Evolutionary conservation across 2,329 filamentous ascomycete genomes (phyloP), one percentile per base, ranked within the genome.

Genomic region (Penicillium palitans): DNA sequence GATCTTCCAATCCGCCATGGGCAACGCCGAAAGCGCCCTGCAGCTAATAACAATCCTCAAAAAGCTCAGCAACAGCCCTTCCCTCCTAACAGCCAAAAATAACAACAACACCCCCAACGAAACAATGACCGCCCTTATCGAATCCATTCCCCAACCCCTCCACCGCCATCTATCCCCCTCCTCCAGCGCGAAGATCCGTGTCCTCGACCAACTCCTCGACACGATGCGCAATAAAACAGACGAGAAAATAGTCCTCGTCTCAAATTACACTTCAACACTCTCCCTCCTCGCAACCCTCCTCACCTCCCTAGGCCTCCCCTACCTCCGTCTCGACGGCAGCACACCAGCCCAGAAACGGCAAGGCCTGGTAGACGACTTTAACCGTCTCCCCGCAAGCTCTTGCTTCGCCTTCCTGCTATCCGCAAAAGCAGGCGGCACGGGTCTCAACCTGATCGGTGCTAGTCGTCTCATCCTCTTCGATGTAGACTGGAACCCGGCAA

Each of bases 401-500:
- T 82, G 78, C 49, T 90, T 90, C 66, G 87, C 87, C 1, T 90
- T 91, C 66, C 78, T 91, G 4, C 81, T 91, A 0, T 90, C 88
- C 17, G 87, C 88, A 2, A 90, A 90, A 72, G 85, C 87, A 41
- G 88, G 88, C 6, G 88, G 88, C 4, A 81, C 84, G 1, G 88
- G 88, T 2, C 78, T 91, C 46, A 90, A 90, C 66, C 79, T 91
- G 5, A 87, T 88, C 50, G 88, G 88, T 10, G 88, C 87, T 6
- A 88, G 85, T 33, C 83, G 88, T 24, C 81, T 91, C 2, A 78
- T 90, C 6, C 82, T 91, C 1, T 90, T 89, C 65, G 88, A 91
- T 65, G 83, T 89, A 9, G 88, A 90, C 73, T 91, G 88, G 88
- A 91, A 91, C 66, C 88, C 88, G 1, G 86, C 87, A 0, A 89